A percentile compares a stretch with the other conserved stretches of the same genome.
Conservation (phyloP, 1,284 basidiomycete genomes). For the Sparassis latifolia region DNA sequence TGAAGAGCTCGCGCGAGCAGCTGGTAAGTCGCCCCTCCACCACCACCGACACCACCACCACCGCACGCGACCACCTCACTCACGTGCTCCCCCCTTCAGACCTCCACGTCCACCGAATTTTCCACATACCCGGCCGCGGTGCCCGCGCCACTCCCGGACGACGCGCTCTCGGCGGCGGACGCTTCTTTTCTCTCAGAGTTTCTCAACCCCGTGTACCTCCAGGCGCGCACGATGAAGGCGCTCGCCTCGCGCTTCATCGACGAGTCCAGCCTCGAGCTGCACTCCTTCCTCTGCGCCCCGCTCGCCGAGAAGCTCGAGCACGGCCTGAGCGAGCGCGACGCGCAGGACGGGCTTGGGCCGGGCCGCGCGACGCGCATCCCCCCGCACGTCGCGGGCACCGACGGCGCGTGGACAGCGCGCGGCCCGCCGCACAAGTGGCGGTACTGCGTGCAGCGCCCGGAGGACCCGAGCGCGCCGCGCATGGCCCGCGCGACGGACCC, state of each 20-base stretch:
- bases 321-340: conserved; percentile 62
- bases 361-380: conserved; percentile 49
- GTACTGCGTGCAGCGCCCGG: conserved; percentile 59
- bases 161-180: conserved; percentile 54
- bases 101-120: conserved; percentile 58
- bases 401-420: conserved; percentile 63
- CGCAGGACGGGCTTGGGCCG: conserved; percentile 57
- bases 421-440: conserved; percentile 95
- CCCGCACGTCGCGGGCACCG: conserved; percentile 51
- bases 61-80: neutral
- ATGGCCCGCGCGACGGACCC: conserved; percentile 34
- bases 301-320: conserved; percentile 65
- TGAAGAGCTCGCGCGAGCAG: conserved; percentile 74
- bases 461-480: conserved; percentile 12
- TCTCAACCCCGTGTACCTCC: conserved; percentile 89
- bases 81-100: conserved; percentile 25
- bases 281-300: conserved; percentile 71
- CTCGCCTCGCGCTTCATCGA: conserved; percentile 81
- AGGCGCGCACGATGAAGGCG: conserved; percentile 73
- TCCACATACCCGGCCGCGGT: conserved; percentile 45
- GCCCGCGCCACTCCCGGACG: conserved; percentile 42
- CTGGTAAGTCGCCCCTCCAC: conserved; percentile 46
- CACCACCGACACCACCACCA: no score
- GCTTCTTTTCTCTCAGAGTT: conserved; percentile 71
- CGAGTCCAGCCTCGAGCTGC: conserved; percentile 88